phyloP scores from a whole-genome alignment of 2,329 filamentous ascomycete genomes.

The Fusarium sp. region DNA sequence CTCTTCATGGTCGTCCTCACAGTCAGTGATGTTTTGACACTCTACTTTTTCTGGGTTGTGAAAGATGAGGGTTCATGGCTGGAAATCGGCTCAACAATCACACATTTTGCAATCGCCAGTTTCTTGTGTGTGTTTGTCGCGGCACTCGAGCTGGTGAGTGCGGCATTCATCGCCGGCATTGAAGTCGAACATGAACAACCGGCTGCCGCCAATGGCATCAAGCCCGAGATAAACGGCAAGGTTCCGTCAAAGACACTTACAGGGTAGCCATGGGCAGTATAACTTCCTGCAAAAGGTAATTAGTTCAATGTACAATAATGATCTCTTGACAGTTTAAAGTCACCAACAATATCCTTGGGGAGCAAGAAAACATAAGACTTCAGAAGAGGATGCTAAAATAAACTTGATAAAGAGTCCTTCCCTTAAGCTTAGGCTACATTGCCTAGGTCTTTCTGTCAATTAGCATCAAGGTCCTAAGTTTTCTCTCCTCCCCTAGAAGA shows the following conservation, averaged over 20 bases:
- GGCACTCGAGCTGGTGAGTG: conserved; percentile 84
- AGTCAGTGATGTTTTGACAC: conserved; percentile 87
- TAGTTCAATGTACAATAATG: background rate
- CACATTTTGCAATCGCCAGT: conserved; percentile 93
- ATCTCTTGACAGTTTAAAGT: background rate
- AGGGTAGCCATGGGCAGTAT: background rate
- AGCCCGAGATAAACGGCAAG: conserved; percentile 28
- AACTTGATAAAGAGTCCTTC: background rate
- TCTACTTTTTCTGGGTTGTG: conserved; percentile 98
- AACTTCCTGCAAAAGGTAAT: background rate
- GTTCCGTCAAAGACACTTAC: background rate
- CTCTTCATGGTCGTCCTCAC: conserved; percentile 96
- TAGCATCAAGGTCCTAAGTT: background rate
- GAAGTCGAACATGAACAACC: conserved; percentile 62
- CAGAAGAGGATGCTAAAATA: background rate
- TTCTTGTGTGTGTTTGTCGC: conserved; percentile 91
- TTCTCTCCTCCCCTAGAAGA: background rate
- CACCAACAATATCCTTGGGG: background rate
- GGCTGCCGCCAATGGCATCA: conserved; percentile 1
- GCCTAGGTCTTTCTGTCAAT: background rate
- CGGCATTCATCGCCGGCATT: conserved; percentile 82
- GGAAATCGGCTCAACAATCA: conserved; percentile 97
- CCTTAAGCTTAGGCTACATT: background rate
- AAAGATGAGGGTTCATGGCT: conserved; percentile 97
- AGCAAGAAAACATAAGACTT: background rate